A percentile compares a stretch with the other conserved stretches of the same genome.
These are phyloP conservation scores for Dictyostelium intermedium DNA, from an alignment of 78 protist species.

Conservation along the genomic window DNA sequence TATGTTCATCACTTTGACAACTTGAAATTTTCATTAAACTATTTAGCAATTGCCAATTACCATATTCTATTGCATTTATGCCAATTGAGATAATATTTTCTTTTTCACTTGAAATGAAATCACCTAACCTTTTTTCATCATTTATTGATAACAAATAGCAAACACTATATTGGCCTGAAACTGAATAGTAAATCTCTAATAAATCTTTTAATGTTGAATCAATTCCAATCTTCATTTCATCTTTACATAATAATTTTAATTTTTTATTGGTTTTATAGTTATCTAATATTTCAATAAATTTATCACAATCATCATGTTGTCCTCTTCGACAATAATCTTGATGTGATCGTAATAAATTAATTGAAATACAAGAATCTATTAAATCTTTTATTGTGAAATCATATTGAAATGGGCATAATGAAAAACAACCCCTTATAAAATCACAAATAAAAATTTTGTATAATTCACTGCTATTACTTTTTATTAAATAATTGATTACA, in stretches of 20 bases:
- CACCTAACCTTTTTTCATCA: not conserved
- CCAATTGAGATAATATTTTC: not conserved
- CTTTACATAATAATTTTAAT: not conserved
- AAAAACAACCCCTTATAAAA: not conserved
- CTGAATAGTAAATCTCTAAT: not conserved
- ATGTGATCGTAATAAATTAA: not conserved
- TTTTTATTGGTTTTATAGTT: not conserved
- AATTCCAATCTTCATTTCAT: not conserved
- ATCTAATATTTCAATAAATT: not conserved
- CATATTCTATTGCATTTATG: not conserved
- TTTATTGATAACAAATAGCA: not conserved
- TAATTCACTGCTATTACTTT: not conserved
- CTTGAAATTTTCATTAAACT: not conserved
- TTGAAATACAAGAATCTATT: not conserved
- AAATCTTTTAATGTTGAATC: not conserved
- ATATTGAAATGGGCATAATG: not conserved
- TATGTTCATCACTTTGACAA: no score
- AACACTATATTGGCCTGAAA: not conserved
- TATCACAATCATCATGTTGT: not conserved
- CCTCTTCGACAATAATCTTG: no score
- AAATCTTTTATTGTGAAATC: not conserved
- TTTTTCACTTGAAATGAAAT: not conserved
- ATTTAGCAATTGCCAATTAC: not conserved
- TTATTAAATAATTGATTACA: not conserved
- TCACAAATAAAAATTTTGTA: not conserved